These are phyloP conservation scores for Clarkia xantiana DNA, from an alignment of 345 rosid species.

Conservation along the genomic window DNA sequence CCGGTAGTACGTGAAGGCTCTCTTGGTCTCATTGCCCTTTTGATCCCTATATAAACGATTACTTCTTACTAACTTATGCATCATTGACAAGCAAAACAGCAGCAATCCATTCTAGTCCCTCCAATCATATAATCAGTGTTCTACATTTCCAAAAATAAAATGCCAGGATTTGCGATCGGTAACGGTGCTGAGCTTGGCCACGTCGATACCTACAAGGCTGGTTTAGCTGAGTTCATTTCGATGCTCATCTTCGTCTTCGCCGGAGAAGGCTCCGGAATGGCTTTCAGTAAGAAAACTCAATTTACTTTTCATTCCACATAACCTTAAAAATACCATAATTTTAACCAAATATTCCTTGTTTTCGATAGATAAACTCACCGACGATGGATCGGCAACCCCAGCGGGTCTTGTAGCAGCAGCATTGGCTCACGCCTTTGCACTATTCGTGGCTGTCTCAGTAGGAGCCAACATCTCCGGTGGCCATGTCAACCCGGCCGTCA, in stretches of 20 bases:
- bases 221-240: constrained; percentile 51
- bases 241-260: constrained; percentile 63
- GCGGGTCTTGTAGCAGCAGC: constrained; percentile 51
- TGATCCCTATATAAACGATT: too few relatives aligned
- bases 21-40: too few relatives aligned
- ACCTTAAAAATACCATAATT: background rate
- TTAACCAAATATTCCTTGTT: background rate
- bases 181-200: constrained; percentile 29
- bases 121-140: background rate
- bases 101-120: too few relatives aligned
- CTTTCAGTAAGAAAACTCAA: constrained; percentile 24
- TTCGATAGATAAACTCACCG: constrained; percentile 39
- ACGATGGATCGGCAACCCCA: constrained; percentile 34
- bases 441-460: constrained; percentile 48
- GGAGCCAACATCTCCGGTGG: constrained; percentile 68
- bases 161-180: constrained; percentile 26
- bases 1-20: too few relatives aligned
- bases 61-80: too few relatives aligned
- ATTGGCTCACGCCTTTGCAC: constrained; percentile 40
- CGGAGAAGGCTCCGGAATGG: constrained; percentile 71
- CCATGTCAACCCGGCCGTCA: constrained; percentile 35
- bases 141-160: constrained; percentile 16
- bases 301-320: background rate
- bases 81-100: too few relatives aligned
- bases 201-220: constrained; percentile 39